Evolutionary conservation across 345 rosid genomes (phyloP), one percentile per base, ranked within the genome.

Genomic region (Carallia brachiata): DNA sequence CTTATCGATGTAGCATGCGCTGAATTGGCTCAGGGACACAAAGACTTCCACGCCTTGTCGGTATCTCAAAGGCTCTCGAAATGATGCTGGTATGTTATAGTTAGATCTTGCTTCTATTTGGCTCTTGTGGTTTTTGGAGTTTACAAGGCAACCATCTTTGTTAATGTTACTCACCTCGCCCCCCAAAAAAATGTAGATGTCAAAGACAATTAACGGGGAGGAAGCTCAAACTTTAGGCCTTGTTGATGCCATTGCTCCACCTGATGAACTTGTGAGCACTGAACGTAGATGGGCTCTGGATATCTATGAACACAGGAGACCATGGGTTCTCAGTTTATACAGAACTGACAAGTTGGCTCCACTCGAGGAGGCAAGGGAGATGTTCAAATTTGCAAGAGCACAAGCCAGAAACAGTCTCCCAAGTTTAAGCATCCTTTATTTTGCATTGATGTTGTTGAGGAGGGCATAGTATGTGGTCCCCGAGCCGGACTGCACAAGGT

Each of bases 21-120:
- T 84, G 70, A 68, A 62, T 77, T 81, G 85, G 28, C 52, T 59
- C 86, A 93, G 98, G 98, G 71, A 91, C 98, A 32, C 97, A 94
- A 73, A 85, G 98, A 50, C 98, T 94, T 84, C 98, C 98, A 5
- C 98, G 98, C 63, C 97, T 94, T 76, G 96, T 94, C 76, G 98
- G 98, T 70, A 90, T 91, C 71, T 60, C 95, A 47, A 94, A 88
- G 69, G 85, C 89, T 75, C 96, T 94, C 68, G 98, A 88, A 79
- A 94, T 94, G 97, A 94, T 94, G 88, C 82, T 94, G 96, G 98
- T 94, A 81, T 62, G 83, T 77, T 50, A 9, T 65, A 18, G 37
- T 72, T 73, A 36, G 62, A 52, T 73, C 63, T 63, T 70, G 44
- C 27, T 65, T 61, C 66, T 56, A 36, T 58, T 31, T 79, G 56